These are phyloP conservation scores for Populus davidiana DNA, from an alignment of 345 rosid genomes.

Conservation along the genomic window DNA sequence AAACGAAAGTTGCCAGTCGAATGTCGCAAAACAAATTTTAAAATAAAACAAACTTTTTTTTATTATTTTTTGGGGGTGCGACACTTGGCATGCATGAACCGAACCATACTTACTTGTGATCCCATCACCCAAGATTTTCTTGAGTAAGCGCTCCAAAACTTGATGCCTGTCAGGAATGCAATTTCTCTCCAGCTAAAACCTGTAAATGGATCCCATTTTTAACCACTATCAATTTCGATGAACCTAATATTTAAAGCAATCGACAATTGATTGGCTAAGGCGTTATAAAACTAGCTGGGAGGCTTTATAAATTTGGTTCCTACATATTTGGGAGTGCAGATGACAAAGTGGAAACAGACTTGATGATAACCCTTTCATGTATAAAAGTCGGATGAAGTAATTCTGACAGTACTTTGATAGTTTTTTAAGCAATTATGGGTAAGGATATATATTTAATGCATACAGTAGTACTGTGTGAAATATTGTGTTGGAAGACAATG, in stretches of 20 bases:
- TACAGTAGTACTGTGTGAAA: neutral
- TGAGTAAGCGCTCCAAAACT: neutral
- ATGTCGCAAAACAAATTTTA: too few relatives aligned
- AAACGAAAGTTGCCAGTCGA: too few relatives aligned
- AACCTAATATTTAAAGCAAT: neutral
- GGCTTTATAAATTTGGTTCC: slow-evolving; percentile 22
- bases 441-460: neutral
- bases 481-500: neutral
- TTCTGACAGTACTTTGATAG: neutral
- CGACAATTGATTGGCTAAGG: neutral
- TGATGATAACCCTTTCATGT: neutral
- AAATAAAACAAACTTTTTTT: too few relatives aligned
- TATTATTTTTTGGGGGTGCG: too few relatives aligned
- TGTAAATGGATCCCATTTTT: neutral
- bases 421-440: neutral
- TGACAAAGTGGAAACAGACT: neutral
- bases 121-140: neutral
- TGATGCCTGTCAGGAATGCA: neutral
- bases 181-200: neutral
- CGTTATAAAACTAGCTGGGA: slow-evolving; percentile 3
- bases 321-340: slow-evolving; percentile 33
- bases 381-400: slow-evolving; percentile 1
- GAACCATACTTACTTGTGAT: neutral
- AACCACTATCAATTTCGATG: slow-evolving; percentile 15
- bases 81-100: too few relatives aligned